These are phyloP conservation scores for Curvularia sp. DNA, from an alignment of 2,329 filamentous ascomycete genomes.

Conservation along the genomic window DNA sequence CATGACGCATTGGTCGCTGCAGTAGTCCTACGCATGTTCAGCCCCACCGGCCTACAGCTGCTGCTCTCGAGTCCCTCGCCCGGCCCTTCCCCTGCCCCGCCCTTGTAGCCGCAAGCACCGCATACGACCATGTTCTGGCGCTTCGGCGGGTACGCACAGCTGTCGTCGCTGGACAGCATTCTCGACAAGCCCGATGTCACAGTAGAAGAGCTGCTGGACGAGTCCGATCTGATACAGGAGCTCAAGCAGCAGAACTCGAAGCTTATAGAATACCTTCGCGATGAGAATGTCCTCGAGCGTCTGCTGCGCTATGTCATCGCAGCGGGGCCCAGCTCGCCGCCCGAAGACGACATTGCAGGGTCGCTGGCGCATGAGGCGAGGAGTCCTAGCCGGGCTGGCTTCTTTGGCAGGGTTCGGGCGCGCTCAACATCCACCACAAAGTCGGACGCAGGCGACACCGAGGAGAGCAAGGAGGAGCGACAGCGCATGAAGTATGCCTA, in stretches of 20 bases:
- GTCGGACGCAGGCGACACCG: conserved; percentile 53
- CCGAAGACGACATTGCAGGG: conserved; percentile 47
- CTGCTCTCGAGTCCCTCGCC: conserved; percentile 39
- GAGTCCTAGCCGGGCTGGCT: conserved; percentile 48
- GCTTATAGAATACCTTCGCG: conserved; percentile 92
- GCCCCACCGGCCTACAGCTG: conserved; percentile 34
- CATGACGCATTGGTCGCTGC: conserved; percentile 28
- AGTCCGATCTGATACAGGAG: conserved; percentile 95
- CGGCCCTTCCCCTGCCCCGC: conserved; percentile 39
- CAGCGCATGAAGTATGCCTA: conserved; percentile 93
- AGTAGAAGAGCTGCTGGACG: conserved; percentile 93
- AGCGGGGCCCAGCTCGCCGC: conserved; percentile 63
- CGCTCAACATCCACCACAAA: conserved; percentile 55
- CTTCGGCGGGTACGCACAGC: conserved; percentile 98
- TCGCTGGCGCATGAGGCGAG: conserved; percentile 56
- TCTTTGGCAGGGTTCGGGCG: conserved; percentile 57
- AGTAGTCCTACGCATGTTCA: conserved; percentile 28
- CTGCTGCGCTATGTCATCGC: conserved; percentile 92
- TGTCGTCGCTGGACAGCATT: conserved; percentile 94
- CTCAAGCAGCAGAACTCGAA: conserved; percentile 98
- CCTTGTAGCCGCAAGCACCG: conserved; percentile 32
- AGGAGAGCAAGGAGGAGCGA: conserved; percentile 81
- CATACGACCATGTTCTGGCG: conserved; percentile 93
- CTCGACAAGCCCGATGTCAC: conserved; percentile 95
- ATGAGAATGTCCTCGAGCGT: conserved; percentile 82